These are phyloP conservation scores for Pichia sp. DNA, from an alignment of 1,139 yeast species.

Conservation along the genomic window DNA sequence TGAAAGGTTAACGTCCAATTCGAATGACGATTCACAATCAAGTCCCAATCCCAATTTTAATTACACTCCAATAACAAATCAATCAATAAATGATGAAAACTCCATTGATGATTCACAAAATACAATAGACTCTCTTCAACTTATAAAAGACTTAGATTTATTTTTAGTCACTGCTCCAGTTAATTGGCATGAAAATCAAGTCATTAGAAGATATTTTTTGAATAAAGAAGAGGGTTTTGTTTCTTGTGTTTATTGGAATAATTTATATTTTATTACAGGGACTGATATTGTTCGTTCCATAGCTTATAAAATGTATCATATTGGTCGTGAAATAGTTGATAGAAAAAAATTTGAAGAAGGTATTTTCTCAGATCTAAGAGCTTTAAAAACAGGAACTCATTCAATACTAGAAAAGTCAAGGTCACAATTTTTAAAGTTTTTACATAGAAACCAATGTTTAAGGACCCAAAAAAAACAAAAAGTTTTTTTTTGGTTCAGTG, in stretches of 20 bases:
- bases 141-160: conserved; percentile 72
- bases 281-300: conserved; percentile 93
- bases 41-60: conserved; percentile 2
- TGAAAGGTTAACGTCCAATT: background rate
- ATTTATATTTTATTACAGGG: conserved; percentile 85
- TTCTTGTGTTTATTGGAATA: conserved; percentile 89
- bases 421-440: conserved; percentile 75
- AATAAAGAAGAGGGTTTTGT: conserved; percentile 89
- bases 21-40: background rate
- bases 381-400: conserved; percentile 79
- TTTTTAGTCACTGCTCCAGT: conserved; percentile 92
- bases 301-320: conserved; percentile 81
- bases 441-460: conserved; percentile 80
- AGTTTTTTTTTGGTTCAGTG: conserved; percentile 95
- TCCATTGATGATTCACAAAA: conserved; percentile 5
- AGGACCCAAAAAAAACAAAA: conserved; percentile 96
- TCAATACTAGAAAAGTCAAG: conserved; percentile 86
- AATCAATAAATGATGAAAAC: background rate
- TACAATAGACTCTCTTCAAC: conserved; percentile 44
- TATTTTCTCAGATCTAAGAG: conserved; percentile 82
- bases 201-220: conserved; percentile 75
- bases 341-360: conserved; percentile 97
- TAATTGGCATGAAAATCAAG: conserved; percentile 86
- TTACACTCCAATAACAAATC: background rate
- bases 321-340: conserved; percentile 79